phyloP scores from a whole-genome alignment of 2,329 filamentous ascomycete genomes.

The Pestalotiopsis sp. region DNA sequence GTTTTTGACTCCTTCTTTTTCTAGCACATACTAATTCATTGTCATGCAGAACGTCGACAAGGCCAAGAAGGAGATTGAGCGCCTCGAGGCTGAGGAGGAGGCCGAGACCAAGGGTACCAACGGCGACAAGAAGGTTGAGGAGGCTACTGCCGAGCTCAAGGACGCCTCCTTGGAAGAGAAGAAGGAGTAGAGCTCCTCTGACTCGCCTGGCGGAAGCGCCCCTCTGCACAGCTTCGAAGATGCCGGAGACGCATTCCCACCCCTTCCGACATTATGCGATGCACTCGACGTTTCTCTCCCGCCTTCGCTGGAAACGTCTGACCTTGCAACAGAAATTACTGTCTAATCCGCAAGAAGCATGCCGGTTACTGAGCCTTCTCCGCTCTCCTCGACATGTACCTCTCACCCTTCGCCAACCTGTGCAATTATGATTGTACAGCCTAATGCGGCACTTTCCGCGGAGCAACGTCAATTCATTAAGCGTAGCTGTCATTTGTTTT shows the following conservation, averaged over 20 bases:
- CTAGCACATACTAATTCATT: constrained; percentile 27
- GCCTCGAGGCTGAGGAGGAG: constrained; percentile 70
- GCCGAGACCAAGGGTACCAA: constrained; percentile 48
- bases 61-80: constrained; percentile 92
- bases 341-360: constrained; percentile 5
- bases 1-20: too few relatives aligned
- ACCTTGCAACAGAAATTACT: neutral
- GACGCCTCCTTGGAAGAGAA: constrained; percentile 54
- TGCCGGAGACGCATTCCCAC: neutral
- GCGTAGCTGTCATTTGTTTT: neutral
- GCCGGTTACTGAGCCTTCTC: constrained; percentile 6
- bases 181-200: constrained; percentile 41
- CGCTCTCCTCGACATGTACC: neutral
- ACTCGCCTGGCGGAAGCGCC: constrained; percentile 9
- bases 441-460: neutral
- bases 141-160: constrained; percentile 52
- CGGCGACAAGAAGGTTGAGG: constrained; percentile 54
- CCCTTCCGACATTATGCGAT: neutral
- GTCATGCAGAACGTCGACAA: constrained; percentile 83
- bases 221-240: neutral
- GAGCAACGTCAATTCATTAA: neutral
- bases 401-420: neutral
- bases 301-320: neutral
- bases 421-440: neutral
- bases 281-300: neutral